phyloP scores from a whole-genome alignment of 768 basidiomycete genomes.

The Collybia sp. region DNA sequence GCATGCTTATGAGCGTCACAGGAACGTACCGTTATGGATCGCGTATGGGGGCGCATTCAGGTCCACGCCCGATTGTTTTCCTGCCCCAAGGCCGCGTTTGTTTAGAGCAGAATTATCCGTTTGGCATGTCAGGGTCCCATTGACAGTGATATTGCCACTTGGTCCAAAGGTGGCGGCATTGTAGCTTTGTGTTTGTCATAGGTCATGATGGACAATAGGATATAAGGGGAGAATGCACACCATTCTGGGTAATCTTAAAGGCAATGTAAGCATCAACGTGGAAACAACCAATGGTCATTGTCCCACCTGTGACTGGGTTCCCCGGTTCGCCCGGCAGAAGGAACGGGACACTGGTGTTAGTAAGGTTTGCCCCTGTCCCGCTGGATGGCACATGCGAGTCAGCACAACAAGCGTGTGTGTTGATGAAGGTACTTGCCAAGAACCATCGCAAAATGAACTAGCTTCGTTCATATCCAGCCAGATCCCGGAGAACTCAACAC shows the following conservation, averaged over 20 bases:
- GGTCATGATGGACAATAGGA: neutral
- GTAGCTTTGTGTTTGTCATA: slow-evolving; percentile 40
- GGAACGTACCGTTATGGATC: slow-evolving; percentile 61
- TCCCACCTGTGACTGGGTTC: slow-evolving; percentile 35
- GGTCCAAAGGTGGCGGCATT: slow-evolving; percentile 56
- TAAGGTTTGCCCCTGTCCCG: slow-evolving; percentile 52
- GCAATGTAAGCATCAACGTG: slow-evolving; percentile 3
- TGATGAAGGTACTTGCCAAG: slow-evolving; percentile 33
- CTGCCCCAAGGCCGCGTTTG: slow-evolving; percentile 48
- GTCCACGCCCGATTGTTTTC: slow-evolving; percentile 39
- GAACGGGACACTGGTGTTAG: slow-evolving; percentile 50
- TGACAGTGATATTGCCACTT: slow-evolving; percentile 73
- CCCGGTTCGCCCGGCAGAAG: slow-evolving; percentile 55
- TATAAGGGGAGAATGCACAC: slow-evolving; percentile 22
- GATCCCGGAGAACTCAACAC: slow-evolving; percentile 58
- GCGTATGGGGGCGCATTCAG: slow-evolving; percentile 60
- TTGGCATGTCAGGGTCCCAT: slow-evolving; percentile 54
- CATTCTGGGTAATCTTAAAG: slow-evolving; percentile 61
- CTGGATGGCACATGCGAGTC: slow-evolving; percentile 19
- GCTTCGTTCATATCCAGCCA: slow-evolving; percentile 73
- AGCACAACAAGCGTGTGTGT: neutral
- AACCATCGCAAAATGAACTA: slow-evolving; percentile 60
- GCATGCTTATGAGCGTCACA: neutral
- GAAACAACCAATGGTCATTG: neutral
- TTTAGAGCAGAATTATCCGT: slow-evolving; percentile 16